Evolutionary conservation across 192 early-diverging fungal genomes (phyloP).

Genomic region (Spizellomyces sp.): DNA sequence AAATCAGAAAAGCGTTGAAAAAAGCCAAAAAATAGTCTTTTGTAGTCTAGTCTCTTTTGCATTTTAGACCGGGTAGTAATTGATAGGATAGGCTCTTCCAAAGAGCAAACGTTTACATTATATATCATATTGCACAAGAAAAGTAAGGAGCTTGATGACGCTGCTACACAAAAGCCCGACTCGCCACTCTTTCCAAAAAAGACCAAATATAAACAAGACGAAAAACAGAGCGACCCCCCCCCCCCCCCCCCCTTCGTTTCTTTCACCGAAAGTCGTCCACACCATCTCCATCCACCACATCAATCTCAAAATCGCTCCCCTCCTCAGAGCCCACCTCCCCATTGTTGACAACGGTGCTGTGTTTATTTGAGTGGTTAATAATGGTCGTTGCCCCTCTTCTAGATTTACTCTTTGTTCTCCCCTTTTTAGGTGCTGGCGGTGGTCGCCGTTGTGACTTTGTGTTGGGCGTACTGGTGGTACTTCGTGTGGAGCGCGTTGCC

Average conservation of each 20-base stretch:
- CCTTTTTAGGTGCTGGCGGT: background rate
- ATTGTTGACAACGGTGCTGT: background rate
- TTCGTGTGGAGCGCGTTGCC: background rate
- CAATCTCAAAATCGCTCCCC: conserved; percentile 30
- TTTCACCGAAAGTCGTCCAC: conserved; percentile 26
- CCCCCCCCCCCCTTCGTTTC: no score
- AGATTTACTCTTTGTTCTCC: background rate
- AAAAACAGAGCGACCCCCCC: no score
- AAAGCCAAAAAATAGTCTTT: background rate
- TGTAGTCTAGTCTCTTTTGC: no score
- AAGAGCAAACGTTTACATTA: no score
- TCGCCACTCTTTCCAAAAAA: no score
- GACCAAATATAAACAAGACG: no score
- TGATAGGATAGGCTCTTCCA: no score
- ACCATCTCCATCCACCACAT: conserved; percentile 30
- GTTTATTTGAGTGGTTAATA: background rate
- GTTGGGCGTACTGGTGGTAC: background rate
- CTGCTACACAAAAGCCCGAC: no score
- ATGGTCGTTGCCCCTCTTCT: background rate
- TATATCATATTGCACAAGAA: no score
- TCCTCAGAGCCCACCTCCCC: background rate
- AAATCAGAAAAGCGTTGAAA: background rate
- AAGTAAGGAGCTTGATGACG: no score
- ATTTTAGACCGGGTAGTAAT: no score
- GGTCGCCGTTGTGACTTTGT: background rate